Evolutionary conservation across 768 basidiomycete genomes (phyloP).

Genomic region (Tylopilus intermedius): DNA sequence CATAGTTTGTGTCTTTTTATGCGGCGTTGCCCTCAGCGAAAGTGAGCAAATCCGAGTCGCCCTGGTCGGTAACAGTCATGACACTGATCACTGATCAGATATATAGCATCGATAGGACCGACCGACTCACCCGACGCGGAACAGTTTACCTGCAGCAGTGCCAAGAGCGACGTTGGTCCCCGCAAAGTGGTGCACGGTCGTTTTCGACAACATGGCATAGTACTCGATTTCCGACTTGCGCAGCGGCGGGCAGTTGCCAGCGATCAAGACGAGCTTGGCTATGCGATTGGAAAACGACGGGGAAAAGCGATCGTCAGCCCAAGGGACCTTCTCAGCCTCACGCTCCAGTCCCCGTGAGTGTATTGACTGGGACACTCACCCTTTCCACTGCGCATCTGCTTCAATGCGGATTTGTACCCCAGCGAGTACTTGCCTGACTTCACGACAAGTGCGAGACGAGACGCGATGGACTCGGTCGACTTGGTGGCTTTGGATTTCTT

Average conservation of each 20-base stretch:
- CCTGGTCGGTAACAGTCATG: slow-evolving; percentile 94
- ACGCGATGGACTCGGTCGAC: slow-evolving; percentile 88
- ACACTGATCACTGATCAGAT: slow-evolving; percentile 50
- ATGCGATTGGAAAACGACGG: slow-evolving; percentile 19
- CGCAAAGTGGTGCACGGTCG: slow-evolving; percentile 94
- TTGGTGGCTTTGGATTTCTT: slow-evolving; percentile 95
- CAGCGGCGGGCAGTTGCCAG: slow-evolving; percentile 97
- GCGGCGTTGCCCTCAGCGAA: slow-evolving; percentile 71
- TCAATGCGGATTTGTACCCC: slow-evolving; percentile 97
- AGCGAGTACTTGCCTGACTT: slow-evolving; percentile 98
- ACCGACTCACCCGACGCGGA: slow-evolving; percentile 86
- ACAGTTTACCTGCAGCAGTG: slow-evolving; percentile 97
- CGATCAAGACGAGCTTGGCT: slow-evolving; percentile 99
- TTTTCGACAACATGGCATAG: slow-evolving; percentile 99
- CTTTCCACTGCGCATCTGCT: slow-evolving; percentile 97
- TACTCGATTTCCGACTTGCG: slow-evolving; percentile 99
- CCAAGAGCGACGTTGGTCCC: slow-evolving; percentile 98
- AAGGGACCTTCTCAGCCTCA: slow-evolving; percentile 99
- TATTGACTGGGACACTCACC: slow-evolving; percentile 56
- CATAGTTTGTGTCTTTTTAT: slow-evolving; percentile 33
- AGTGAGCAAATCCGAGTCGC: slow-evolving; percentile 92
- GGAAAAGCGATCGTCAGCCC: slow-evolving; percentile 47
- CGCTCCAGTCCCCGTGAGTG: slow-evolving; percentile 91
- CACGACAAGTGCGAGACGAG: slow-evolving; percentile 91
- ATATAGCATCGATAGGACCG: not conserved